These are phyloP conservation scores for Bipolaris gigantea DNA, from an alignment of 2,329 filamentous ascomycete species.

Conservation along the genomic window DNA sequence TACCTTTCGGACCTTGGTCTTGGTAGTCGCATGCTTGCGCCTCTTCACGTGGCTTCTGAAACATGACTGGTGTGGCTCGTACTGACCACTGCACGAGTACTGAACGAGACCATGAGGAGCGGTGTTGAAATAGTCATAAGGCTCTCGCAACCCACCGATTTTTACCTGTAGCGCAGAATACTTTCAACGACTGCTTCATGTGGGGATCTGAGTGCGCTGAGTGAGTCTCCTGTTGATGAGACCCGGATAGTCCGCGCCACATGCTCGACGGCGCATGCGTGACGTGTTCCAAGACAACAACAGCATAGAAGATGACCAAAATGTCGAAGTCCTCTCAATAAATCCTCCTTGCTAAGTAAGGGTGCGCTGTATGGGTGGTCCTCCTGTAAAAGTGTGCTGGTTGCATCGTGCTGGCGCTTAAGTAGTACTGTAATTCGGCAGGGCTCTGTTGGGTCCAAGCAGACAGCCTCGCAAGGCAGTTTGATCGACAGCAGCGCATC, in stretches of 20 bases:
- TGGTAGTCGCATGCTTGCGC: slow-evolving; percentile 8
- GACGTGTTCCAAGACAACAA: slow-evolving; percentile 4
- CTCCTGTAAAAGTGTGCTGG: background rate
- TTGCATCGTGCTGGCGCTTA: background rate
- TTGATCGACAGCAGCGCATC: background rate
- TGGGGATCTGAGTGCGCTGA: background rate
- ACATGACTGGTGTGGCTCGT: slow-evolving; percentile 1
- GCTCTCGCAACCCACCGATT: background rate
- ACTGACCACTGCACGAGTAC: background rate
- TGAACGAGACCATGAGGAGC: background rate
- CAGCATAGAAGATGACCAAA: background rate
- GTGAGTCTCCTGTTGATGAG: background rate
- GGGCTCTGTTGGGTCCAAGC: background rate
- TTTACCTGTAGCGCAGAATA: background rate
- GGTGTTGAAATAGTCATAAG: background rate
- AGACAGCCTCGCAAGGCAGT: background rate
- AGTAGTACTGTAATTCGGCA: too few species aligned
- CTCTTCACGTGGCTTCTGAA: slow-evolving; percentile 7
- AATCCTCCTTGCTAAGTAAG: background rate
- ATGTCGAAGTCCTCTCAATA: background rate
- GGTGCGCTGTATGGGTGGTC: background rate
- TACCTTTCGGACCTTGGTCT: slow-evolving; percentile 2
- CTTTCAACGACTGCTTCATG: background rate
- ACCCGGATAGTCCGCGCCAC: slow-evolving; percentile 1
- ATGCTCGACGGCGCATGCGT: slow-evolving; percentile 5